phyloP scores from a whole-genome alignment of 148 eudicot species.

The Persicaria maculosa region DNA sequence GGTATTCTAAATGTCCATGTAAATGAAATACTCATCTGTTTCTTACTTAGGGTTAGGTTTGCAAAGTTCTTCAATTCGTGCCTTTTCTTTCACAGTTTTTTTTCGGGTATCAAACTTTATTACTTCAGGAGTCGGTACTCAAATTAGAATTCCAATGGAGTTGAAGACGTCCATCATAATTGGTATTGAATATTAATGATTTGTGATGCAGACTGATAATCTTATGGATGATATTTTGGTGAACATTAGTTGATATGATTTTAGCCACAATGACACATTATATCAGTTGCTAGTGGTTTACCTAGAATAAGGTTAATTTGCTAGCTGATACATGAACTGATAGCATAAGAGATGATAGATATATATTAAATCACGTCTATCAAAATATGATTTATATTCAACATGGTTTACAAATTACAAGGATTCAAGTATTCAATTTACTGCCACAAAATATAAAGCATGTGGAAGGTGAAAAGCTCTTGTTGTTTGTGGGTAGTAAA shows the following conservation, averaged over 20 bases:
- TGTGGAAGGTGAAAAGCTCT: not conserved
- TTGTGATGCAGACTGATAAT: too few relatives aligned
- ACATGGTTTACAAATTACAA: not conserved
- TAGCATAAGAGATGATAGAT: not conserved
- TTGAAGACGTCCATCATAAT: not conserved
- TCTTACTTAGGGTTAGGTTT: not conserved
- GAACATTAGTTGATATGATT: not conserved
- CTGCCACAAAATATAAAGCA: not conserved
- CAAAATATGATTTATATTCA: not conserved
- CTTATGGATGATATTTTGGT: not conserved
- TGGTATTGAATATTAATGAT: not conserved
- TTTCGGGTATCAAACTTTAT: not conserved
- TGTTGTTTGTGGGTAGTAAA: not conserved
- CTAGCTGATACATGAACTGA: not conserved
- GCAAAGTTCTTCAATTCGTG: not conserved
- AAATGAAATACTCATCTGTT: too few relatives aligned
- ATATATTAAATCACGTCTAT: not conserved
- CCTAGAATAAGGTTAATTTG: not conserved
- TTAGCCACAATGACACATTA: not conserved
- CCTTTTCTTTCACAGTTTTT: not conserved
- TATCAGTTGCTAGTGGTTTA: not conserved
- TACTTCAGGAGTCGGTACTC: not conserved
- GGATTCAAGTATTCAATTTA: too few relatives aligned
- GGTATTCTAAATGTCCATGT: constrained; percentile 27
- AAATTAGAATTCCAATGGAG: too few relatives aligned